These are phyloP conservation scores for Nemania sp. DNA, from an alignment of 2,329 filamentous ascomycete genomes.

Conservation along the genomic window DNA sequence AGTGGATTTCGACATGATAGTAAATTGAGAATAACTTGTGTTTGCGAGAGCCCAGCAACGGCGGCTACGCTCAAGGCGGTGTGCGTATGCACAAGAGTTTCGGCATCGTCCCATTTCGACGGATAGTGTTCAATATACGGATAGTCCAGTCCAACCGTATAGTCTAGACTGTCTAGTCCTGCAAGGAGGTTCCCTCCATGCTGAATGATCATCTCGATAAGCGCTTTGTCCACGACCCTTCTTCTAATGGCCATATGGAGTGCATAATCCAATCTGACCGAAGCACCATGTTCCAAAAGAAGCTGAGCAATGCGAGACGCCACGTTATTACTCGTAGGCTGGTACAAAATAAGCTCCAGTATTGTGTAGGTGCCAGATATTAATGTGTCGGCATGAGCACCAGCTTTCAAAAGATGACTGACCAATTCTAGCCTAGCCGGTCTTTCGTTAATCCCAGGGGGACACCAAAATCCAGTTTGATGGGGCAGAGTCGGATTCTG, in stretches of 20 bases:
- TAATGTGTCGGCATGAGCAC: no score
- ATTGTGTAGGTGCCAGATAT: no score
- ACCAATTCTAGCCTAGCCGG: no score
- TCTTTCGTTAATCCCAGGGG: no score
- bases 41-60: not conserved
- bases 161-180: not conserved
- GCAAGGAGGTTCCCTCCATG: not conserved
- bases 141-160: no score
- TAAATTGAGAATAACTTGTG: not conserved
- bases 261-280: not conserved
- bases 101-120: no score
- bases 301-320: not conserved
- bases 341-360: no score
- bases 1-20: not conserved
- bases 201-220: not conserved
- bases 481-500: no score
- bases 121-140: no score
- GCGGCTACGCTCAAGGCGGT: conserved; percentile 2
- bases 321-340: not conserved
- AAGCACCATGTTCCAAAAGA: not conserved
- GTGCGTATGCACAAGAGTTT: not conserved
- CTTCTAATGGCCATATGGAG: not conserved
- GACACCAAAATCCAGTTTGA: no score
- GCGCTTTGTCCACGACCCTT: not conserved
- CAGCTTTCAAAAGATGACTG: no score